Evolutionary conservation across 1,284 basidiomycete species (phyloP).

Genomic region (Cutaneotrichosporon curvatum): DNA sequence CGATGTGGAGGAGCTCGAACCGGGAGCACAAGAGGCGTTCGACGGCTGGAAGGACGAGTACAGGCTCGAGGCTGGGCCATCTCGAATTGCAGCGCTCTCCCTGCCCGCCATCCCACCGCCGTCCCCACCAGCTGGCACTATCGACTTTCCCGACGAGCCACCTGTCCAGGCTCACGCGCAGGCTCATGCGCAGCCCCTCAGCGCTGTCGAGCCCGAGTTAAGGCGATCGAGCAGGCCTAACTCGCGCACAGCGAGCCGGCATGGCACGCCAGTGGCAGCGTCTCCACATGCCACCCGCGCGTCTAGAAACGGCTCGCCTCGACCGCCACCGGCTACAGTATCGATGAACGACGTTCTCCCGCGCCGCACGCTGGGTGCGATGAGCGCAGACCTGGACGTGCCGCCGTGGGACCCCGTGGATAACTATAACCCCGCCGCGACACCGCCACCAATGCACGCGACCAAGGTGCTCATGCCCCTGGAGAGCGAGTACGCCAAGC

Average conservation of each 20-base stretch:
- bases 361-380: constrained; percentile 6
- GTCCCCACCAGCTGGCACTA: constrained; percentile 27
- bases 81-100: constrained; percentile 19
- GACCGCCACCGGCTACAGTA: constrained; percentile 6
- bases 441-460: constrained; percentile 14
- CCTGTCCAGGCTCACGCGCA: background rate
- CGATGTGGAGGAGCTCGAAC: constrained; percentile 13
- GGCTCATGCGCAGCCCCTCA: background rate
- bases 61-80: constrained; percentile 27
- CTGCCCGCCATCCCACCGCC: constrained; percentile 29
- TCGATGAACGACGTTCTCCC: constrained; percentile 10
- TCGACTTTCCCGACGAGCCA: constrained; percentile 35
- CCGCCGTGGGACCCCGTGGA: constrained; percentile 34
- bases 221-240: constrained; percentile 2
- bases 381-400: constrained; percentile 12
- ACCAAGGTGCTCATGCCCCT: constrained; percentile 33
- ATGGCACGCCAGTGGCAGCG: constrained; percentile 7
- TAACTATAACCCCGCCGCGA: constrained; percentile 30
- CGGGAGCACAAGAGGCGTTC: constrained; percentile 19
- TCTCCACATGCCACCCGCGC: constrained; percentile 5
- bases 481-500: constrained; percentile 26
- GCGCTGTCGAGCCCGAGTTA: constrained; percentile 1
- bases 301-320: constrained; percentile 5
- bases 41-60: constrained; percentile 30
- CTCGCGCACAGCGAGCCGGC: constrained; percentile 1